These are phyloP conservation scores for Phytophthora pluvialis DNA, from an alignment of 352 stramenopile species.

Conservation along the genomic window DNA sequence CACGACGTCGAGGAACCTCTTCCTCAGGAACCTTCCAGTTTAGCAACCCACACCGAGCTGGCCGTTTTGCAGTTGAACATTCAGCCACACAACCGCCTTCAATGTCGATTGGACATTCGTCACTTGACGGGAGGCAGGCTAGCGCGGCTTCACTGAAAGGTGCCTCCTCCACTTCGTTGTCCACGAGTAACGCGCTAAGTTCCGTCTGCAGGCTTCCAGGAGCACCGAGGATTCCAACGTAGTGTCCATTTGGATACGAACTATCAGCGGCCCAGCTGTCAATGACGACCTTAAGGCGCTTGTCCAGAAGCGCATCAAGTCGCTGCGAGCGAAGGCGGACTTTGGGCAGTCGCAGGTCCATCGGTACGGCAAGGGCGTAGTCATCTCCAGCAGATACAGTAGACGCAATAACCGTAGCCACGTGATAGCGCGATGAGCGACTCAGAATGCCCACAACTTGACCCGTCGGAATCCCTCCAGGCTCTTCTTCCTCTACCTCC, in stretches of 20 bases:
- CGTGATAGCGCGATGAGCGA: conserved; percentile 65
- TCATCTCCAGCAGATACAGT: conserved; percentile 70
- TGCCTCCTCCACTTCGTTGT: conserved; percentile 83
- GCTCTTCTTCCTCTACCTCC: conserved; percentile 12
- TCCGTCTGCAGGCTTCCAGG: conserved; percentile 77
- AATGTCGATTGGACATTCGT: conserved; percentile 64
- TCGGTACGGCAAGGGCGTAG: conserved; percentile 78
- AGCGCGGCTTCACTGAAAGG: conserved; percentile 88
- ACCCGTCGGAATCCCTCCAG: conserved; percentile 64
- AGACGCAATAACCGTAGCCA: conserved; percentile 76
- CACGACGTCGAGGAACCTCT: conserved; percentile 59
- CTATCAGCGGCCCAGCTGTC: conserved; percentile 82
- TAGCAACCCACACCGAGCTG: conserved; percentile 54
- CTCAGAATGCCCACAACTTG: conserved; percentile 89
- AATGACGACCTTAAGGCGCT: conserved; percentile 85
- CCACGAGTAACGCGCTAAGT: conserved; percentile 80
- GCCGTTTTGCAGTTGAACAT: conserved; percentile 80
- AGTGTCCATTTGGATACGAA: conserved; percentile 83
- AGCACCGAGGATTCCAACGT: conserved; percentile 73
- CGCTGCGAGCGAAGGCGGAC: conserved; percentile 82
- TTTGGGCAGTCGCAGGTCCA: conserved; percentile 84
- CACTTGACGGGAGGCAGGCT: conserved; percentile 71
- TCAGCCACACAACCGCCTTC: conserved; percentile 65
- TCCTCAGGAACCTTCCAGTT: conserved; percentile 72
- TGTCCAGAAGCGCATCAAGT: conserved; percentile 75